phyloP scores from a whole-genome alignment of 306 rosid genomes.

The Fragaria iinumae region DNA sequence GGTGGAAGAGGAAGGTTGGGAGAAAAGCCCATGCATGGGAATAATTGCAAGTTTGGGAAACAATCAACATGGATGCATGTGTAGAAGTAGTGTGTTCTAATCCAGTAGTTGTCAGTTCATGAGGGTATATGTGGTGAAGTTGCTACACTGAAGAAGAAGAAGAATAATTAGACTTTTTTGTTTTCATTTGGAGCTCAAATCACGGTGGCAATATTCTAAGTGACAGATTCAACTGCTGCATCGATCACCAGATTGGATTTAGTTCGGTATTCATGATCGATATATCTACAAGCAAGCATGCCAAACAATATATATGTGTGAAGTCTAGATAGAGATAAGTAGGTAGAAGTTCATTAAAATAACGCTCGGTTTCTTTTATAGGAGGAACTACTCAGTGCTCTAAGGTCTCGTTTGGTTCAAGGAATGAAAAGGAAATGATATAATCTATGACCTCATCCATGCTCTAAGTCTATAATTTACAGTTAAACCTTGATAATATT shows the following conservation, averaged over 20 bases:
- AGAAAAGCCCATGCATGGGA: slow-evolving; percentile 21
- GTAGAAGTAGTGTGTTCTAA: slow-evolving; percentile 22
- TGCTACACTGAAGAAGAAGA: background rate
- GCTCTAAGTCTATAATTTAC: no score
- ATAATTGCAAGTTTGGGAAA: slow-evolving; percentile 33
- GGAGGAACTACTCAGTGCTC: no score
- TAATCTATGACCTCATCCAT: no score
- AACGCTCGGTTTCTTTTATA: no score
- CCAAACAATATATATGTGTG: no score
- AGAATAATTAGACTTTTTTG: background rate
- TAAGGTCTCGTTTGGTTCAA: no score
- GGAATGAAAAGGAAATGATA: no score
- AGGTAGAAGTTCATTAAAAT: no score
- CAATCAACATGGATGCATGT: slow-evolving; percentile 51
- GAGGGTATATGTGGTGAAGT: background rate
- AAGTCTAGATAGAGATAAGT: no score
- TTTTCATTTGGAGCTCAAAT: background rate
- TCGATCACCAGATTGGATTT: background rate
- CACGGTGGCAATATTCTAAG: background rate
- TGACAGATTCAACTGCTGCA: background rate
- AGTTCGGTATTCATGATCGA: background rate
- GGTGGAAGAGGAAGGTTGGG: slow-evolving; percentile 15
- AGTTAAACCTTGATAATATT: no score
- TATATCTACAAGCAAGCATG: no score
- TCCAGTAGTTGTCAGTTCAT: slow-evolving; percentile 3